Evolutionary conservation across 2,329 filamentous ascomycete species (phyloP).

Genomic region (Boeremia exigua): DNA sequence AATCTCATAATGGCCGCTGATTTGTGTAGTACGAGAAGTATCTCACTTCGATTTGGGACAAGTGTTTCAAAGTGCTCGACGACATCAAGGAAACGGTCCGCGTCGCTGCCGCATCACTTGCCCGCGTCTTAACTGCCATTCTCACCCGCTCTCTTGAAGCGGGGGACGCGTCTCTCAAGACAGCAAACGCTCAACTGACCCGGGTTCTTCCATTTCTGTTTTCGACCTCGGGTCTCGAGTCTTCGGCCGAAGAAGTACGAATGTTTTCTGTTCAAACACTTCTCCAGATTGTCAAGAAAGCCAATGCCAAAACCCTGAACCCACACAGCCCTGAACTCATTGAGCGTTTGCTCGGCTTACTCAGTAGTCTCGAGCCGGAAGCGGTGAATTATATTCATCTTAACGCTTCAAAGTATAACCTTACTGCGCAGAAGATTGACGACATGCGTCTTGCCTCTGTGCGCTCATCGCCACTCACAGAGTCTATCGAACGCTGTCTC

Average conservation of each 20-base stretch:
- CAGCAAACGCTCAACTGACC: constrained; percentile 79
- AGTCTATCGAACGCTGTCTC: constrained; percentile 87
- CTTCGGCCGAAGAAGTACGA: constrained; percentile 85
- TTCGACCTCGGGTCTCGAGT: constrained; percentile 88
- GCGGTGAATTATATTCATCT: constrained; percentile 92
- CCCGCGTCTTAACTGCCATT: constrained; percentile 81
- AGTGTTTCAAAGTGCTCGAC: constrained; percentile 88
- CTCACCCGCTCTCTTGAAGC: constrained; percentile 86
- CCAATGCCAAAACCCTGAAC: constrained; percentile 73
- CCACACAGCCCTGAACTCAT: constrained; percentile 84
- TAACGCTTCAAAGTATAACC: constrained; percentile 80
- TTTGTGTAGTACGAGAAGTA: constrained; percentile 74
- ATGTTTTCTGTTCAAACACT: constrained; percentile 80
- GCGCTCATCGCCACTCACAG: constrained; percentile 85
- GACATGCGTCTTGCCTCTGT: constrained; percentile 82
- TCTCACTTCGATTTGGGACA: constrained; percentile 82
- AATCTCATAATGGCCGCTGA: constrained; percentile 9
- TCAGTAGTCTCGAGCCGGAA: constrained; percentile 89
- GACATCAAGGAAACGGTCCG: constrained; percentile 95
- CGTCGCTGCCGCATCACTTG: constrained; percentile 78
- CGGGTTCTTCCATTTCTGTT: constrained; percentile 90
- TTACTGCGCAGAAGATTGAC: constrained; percentile 89
- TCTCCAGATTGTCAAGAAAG: constrained; percentile 87
- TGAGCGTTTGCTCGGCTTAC: constrained; percentile 77
- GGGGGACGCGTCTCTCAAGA: constrained; percentile 68